Percentiles rank a stretch among this genome's conserved stretches.
Conservation (phyloP, 192 early-diverging fungal genomes). For the Phlyctochytrium bullatum region DNA sequence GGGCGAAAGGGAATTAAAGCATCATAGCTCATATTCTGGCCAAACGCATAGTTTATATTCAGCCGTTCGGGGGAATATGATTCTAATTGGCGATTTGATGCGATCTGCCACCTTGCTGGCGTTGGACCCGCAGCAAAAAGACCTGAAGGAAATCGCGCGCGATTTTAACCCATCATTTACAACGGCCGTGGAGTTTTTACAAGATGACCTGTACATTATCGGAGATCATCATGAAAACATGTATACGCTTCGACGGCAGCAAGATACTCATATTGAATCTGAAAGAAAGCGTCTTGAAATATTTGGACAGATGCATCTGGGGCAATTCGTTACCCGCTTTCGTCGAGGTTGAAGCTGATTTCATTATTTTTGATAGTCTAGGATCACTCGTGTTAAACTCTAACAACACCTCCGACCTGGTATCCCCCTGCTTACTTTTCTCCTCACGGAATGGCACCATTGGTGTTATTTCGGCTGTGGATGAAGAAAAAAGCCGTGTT, state of each 20-base stretch:
- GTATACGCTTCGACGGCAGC: constrained; percentile 53
- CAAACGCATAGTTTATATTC: constrained; percentile 60
- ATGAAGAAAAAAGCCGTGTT: constrained; percentile 52
- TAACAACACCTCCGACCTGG: background rate
- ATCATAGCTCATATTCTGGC: constrained; percentile 41
- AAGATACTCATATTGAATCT: constrained; percentile 50
- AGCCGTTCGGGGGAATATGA: constrained; percentile 59
- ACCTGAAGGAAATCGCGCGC: constrained; percentile 54
- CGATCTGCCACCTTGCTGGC: constrained; percentile 66
- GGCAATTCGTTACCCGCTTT: constrained; percentile 79
- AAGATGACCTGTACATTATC: constrained; percentile 60
- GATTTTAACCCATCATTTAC: constrained; percentile 67
- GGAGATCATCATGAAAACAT: constrained; percentile 60
- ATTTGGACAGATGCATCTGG: constrained; percentile 72
- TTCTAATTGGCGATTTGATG: constrained; percentile 83
- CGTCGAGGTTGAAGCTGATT: constrained; percentile 52
- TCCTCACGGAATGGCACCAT: constrained; percentile 78
- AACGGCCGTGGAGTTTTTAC: constrained; percentile 56
- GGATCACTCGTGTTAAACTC: constrained; percentile 76
- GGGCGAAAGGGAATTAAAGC: background rate
- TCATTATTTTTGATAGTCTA: constrained; percentile 37
- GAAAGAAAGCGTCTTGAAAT: constrained; percentile 53
- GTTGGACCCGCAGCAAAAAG: constrained; percentile 33
- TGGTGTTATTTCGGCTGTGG: constrained; percentile 72
- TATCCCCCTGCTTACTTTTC: constrained; percentile 62